Evolutionary conservation across 306 rosid genomes (phyloP).

Genomic region (Castanospermum australe): DNA sequence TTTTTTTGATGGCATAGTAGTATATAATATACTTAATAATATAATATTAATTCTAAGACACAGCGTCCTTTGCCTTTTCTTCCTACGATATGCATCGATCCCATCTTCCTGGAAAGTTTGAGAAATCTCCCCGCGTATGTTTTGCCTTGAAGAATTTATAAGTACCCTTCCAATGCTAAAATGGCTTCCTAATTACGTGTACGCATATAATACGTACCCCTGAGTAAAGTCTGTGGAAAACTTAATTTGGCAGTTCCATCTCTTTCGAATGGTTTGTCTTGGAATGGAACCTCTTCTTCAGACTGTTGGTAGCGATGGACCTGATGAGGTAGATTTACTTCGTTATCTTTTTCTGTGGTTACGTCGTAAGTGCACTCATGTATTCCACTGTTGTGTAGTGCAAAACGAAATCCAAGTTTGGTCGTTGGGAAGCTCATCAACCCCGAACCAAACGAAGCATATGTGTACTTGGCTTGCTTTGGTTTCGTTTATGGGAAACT

Average conservation of each 20-base stretch:
- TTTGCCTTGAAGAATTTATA: neutral
- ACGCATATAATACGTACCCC: neutral
- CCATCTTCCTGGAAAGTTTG: conserved; percentile 12
- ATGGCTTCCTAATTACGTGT: neutral
- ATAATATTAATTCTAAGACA: neutral
- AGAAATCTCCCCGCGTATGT: neutral
- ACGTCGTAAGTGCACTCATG: conserved; percentile 6
- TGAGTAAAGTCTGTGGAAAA: neutral
- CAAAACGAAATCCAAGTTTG: neutral
- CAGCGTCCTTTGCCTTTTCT: neutral
- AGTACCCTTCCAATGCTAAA: neutral
- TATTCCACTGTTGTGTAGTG: neutral
- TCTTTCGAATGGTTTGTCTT: conserved; percentile 3
- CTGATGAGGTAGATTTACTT: conserved; percentile 7
- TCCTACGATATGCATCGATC: neutral
- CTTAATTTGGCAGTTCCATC: neutral
- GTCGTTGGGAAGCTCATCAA: neutral
- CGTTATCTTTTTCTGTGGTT: neutral
- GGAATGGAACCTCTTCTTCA: neutral
- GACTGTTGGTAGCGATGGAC: neutral
- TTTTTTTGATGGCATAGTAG: neutral
- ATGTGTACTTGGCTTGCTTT: neutral
- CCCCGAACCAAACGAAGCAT: neutral
- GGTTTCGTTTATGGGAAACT: neutral
- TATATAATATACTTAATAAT: neutral